phyloP scores from a whole-genome alignment of 2,329 filamentous ascomycete species.

The Rutstroemia sp. region DNA sequence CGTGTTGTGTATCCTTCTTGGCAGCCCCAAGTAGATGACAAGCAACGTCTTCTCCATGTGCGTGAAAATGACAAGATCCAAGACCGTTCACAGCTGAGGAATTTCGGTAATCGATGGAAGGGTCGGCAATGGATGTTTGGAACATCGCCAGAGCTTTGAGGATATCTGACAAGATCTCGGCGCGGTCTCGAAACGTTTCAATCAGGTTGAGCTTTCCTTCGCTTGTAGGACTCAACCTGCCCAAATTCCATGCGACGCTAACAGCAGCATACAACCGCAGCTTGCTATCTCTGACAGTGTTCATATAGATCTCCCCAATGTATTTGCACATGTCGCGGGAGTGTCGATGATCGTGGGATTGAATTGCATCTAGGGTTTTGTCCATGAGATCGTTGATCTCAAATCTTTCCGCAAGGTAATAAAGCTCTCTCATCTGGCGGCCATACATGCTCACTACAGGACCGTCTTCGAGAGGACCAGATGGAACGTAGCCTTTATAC shows the following conservation, averaged over 20 bases:
- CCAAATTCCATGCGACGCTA: constrained; percentile 3
- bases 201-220: neutral
- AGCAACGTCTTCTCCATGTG: neutral
- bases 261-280: neutral
- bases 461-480: neutral
- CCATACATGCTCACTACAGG: neutral
- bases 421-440: constrained; percentile 3
- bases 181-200: neutral
- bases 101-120: neutral
- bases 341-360: neutral
- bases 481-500: constrained; percentile 5
- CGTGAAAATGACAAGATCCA: constrained; percentile 4
- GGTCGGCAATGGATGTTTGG: neutral
- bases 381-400: constrained; percentile 8
- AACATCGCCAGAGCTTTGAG: neutral
- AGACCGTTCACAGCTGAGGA: neutral
- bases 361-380: constrained; percentile 7
- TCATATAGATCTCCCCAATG: constrained; percentile 2
- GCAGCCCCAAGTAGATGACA: neutral
- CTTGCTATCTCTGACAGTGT: neutral
- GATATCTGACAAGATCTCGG: constrained; percentile 5
- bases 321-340: neutral
- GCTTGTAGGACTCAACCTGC: neutral
- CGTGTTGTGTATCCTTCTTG: too few relatives aligned
- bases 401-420: constrained; percentile 7